Percentiles rank a stretch among this genome's conserved stretches.
phyloP scores from a whole-genome alignment of 2,329 filamentous ascomycete species.

The Cladosporium colombiae region DNA sequence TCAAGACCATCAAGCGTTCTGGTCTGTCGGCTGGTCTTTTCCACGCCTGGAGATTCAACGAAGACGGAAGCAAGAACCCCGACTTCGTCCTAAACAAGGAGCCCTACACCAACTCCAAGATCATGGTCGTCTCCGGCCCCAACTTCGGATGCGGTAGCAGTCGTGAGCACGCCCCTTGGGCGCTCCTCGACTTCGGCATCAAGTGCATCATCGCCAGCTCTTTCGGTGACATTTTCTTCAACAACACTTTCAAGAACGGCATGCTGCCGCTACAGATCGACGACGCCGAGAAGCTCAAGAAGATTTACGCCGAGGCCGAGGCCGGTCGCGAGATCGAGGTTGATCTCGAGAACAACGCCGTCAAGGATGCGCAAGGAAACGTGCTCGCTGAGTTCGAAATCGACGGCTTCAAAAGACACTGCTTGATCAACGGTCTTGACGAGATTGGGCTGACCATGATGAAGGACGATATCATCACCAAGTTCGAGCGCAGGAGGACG shows the following conservation, averaged over 20 bases:
- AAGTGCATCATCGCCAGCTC: conserved; percentile 88
- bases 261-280: conserved; percentile 85
- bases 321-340: conserved; percentile 84
- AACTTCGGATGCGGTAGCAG: conserved; percentile 96
- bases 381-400: conserved; percentile 80
- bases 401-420: conserved; percentile 93
- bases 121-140: conserved; percentile 83
- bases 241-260: conserved; percentile 99
- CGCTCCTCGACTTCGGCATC: conserved; percentile 94
- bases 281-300: conserved; percentile 65
- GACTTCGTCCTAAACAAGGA: conserved; percentile 89
- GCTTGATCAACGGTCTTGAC: conserved; percentile 87
- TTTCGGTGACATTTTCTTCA: conserved; percentile 94
- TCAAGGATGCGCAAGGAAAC: conserved; percentile 74
- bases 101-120: conserved; percentile 80
- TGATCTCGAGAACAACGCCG: conserved; percentile 79
- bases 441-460: conserved; percentile 95
- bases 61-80: conserved; percentile 68
- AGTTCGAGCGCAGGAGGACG: conserved; percentile 77
- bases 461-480: conserved; percentile 82
- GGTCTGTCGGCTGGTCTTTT: conserved; percentile 88
- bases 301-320: conserved; percentile 73
- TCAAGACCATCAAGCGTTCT: conserved; percentile 98
- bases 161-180: conserved; percentile 96
- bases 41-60: conserved; percentile 76